Percentiles rank a stretch among this genome's conserved stretches.
These are phyloP conservation scores for Fusarium longipes DNA, from an alignment of 2,329 filamentous ascomycete species.

Conservation along the genomic window DNA sequence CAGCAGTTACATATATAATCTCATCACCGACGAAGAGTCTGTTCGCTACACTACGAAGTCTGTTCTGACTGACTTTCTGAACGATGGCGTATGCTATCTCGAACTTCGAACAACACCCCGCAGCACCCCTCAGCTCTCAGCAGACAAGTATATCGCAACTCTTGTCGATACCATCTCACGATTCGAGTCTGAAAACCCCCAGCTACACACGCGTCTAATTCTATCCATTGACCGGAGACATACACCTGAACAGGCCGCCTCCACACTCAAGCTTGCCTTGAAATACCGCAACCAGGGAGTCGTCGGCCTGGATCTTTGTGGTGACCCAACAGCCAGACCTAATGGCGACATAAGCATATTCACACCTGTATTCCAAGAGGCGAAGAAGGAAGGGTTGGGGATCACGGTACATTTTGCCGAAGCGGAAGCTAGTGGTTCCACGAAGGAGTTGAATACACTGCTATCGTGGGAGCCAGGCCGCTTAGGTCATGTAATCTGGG, in stretches of 20 bases:
- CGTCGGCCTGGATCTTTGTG: slow-evolving; percentile 82
- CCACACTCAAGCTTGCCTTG: slow-evolving; percentile 72
- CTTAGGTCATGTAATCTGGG: slow-evolving; percentile 83
- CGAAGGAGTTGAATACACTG: slow-evolving; percentile 71
- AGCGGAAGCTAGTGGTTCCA: slow-evolving; percentile 65
- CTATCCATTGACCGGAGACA: slow-evolving; percentile 79
- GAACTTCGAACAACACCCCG: slow-evolving; percentile 86
- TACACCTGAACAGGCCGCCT: slow-evolving; percentile 67
- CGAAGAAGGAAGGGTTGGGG: slow-evolving; percentile 65
- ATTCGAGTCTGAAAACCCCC: slow-evolving; percentile 57
- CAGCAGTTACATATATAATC: slow-evolving; percentile 81
- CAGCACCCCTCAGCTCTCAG: slow-evolving; percentile 67
- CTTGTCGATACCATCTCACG: slow-evolving; percentile 72
- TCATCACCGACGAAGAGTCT: slow-evolving; percentile 72
- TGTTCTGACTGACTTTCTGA: slow-evolving; percentile 73
- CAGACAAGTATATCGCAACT: slow-evolving; percentile 71
- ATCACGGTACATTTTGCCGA: slow-evolving; percentile 86
- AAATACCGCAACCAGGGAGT: slow-evolving; percentile 65
- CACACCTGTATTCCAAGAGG: slow-evolving; percentile 66
- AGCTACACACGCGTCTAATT: slow-evolving; percentile 73
- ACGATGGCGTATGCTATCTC: slow-evolving; percentile 79
- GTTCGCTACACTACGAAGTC: slow-evolving; percentile 71
- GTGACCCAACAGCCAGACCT: slow-evolving; percentile 68
- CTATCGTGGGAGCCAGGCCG: slow-evolving; percentile 74
- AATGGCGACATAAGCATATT: slow-evolving; percentile 71